A percentile compares a stretch with the other conserved stretches of the same genome.
These are phyloP conservation scores for Rubia yunnanensis DNA, from an alignment of 257 asterid genomes.

Conservation along the genomic window DNA sequence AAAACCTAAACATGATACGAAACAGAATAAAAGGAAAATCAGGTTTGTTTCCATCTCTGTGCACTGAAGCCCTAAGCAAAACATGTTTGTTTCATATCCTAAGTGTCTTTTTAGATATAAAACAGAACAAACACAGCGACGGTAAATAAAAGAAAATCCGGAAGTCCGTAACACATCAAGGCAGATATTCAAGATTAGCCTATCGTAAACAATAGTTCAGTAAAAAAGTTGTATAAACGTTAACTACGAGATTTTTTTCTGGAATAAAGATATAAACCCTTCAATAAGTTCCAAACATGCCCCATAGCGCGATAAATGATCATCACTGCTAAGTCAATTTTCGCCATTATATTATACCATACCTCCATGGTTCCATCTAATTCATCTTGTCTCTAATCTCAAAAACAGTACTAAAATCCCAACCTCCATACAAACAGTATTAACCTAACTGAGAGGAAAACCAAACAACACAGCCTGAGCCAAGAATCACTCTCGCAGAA, in stretches of 20 bases:
- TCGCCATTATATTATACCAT: neutral
- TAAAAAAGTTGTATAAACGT: neutral
- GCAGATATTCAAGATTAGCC: neutral
- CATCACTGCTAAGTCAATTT: neutral
- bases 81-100: too few species aligned
- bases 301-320: neutral
- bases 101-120: neutral
- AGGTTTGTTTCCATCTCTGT: too few species aligned
- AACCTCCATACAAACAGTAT: neutral
- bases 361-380: too few species aligned
- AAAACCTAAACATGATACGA: conserved; percentile 22
- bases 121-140: neutral
- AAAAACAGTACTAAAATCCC: neutral
- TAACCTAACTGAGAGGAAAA: neutral
- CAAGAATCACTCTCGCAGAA: neutral
- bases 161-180: neutral
- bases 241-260: neutral
- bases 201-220: too few species aligned
- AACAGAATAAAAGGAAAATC: neutral
- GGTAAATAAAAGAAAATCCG: neutral
- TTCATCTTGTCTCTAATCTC: neutral
- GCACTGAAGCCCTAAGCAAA: too few species aligned
- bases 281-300: neutral
- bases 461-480: neutral
- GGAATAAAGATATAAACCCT: neutral